Evolutionary conservation across 352 stramenopile genomes (phyloP), one percentile per base, ranked within the genome.

Genomic region (Phytophthora vignae): DNA sequence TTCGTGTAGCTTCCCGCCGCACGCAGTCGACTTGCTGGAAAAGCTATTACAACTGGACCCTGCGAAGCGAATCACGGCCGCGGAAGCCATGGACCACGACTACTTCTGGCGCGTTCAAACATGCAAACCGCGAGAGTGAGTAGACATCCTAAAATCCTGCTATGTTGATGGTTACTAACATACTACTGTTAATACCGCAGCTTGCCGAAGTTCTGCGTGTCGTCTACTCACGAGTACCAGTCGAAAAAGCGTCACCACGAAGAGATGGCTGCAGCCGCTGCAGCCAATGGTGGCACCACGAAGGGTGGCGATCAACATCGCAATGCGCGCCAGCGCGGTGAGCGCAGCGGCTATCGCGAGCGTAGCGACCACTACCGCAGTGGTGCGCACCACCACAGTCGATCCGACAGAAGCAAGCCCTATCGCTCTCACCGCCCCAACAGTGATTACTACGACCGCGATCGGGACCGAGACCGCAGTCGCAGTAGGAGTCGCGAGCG

Each of bases 1-100:
- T 10, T 60, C 21, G 8, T 60, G n/a, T 64, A 95, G 90, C 48
- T 94, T 95, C 52, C 87, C 90, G 33, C 78, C 84, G 0, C 79
- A 91, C 36, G 86, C 88, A 15, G 67, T 99, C 33, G 94, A 99
- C 75, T 80, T 99, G 64, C 73, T 99, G 17, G 87, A 93, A 62
- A 96, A 98, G 63, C 88, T 99, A 69, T 70, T 99, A 36, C 96
- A 97, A 49, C 95, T 99, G 52, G 96, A 99, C 77, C 97, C 98
- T 21, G 83, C 90, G 4, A 92, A 98, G 64, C 83, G 98, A 42
- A 97, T 99, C 55, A 98, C 97, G 12, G 96, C 96, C 5, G 85
- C 96, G 10, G 93, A 98, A 56, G 97, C 97, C 8, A 90, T 99
- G 78, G 90, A 98, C 50, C 98, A 99, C 83, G 87, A 97, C 52